Evolutionary conservation across 345 rosid species (phyloP).

Genomic region (Gossypium thurberi): DNA sequence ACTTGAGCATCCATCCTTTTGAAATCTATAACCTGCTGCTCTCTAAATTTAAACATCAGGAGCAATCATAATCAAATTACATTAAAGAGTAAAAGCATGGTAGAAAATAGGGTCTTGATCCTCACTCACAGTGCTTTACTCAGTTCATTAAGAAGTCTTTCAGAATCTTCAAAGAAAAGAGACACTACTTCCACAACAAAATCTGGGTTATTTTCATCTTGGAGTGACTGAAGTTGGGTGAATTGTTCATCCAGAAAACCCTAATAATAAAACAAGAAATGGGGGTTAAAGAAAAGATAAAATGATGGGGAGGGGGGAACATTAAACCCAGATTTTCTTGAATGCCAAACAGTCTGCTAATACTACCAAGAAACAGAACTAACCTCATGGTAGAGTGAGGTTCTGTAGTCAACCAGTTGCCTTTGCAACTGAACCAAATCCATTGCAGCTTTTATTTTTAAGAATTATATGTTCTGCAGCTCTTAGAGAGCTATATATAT

Average conservation of each 20-base stretch:
- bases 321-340: background rate
- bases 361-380: background rate
- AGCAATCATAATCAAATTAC: background rate
- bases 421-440: conserved; percentile 45
- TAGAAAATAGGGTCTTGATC: background rate
- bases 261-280: conserved; percentile 1
- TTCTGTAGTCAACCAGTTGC: conserved; percentile 38
- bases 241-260: conserved; percentile 18
- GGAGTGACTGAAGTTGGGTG: conserved; percentile 12
- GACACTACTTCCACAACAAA: conserved; percentile 20
- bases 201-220: conserved; percentile 21
- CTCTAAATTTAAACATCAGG: background rate
- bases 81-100: background rate
- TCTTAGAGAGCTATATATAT: conserved; percentile 3
- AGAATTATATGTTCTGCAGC: conserved; percentile 9
- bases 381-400: conserved; percentile 53
- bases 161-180: conserved; percentile 20
- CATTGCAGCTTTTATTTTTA: conserved; percentile 22
- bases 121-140: conserved; percentile 9
- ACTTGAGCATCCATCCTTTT: conserved; percentile 19
- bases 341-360: background rate
- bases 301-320: too few species aligned
- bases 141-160: conserved; percentile 17
- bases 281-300: background rate
- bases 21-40: conserved; percentile 12